Conservation (phyloP, 106 monocot species). For the Allium cepa region DNA sequence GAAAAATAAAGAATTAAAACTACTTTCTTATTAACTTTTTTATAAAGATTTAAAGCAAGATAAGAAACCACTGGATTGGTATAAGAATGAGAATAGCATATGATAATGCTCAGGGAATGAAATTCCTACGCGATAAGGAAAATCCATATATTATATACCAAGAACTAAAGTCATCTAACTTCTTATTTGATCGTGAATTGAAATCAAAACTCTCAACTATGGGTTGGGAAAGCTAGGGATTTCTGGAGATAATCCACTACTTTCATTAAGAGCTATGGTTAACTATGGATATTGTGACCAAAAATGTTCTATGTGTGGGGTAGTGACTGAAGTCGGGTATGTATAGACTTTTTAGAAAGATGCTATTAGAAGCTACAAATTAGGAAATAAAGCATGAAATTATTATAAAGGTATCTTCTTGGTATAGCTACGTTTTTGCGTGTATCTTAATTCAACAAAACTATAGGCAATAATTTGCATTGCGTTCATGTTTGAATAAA, state of each 20-base stretch:
- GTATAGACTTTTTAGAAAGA: too few relatives aligned
- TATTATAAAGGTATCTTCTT: too few relatives aligned
- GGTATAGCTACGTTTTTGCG: too few relatives aligned
- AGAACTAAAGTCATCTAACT: conserved; percentile 64
- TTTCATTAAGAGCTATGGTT: conserved; percentile 42
- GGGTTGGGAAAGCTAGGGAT: conserved; percentile 48
- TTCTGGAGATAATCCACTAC: conserved; percentile 16
- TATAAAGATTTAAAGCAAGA: conserved; percentile 16
- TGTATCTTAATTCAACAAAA: too few relatives aligned
- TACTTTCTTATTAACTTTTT: too few relatives aligned
- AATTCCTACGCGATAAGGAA: conserved; percentile 27
- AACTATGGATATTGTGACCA: conserved; percentile 55
- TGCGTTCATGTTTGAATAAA: too few relatives aligned
- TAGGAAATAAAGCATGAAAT: too few relatives aligned
- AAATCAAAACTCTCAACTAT: conserved; percentile 54
- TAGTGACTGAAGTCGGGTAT: conserved; percentile 43
- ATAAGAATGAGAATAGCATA: conserved; percentile 25
- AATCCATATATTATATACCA: conserved; percentile 51
- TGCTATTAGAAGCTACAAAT: too few relatives aligned
- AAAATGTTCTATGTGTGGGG: conserved; percentile 27
- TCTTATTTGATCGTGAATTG: conserved; percentile 32
- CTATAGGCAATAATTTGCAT: too few relatives aligned
- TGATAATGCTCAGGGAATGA: conserved; percentile 21
- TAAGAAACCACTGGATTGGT: conserved; percentile 20
- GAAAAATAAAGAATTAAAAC: too few relatives aligned